Percentiles rank a stretch among this genome's conserved stretches.
These are phyloP conservation scores for Hemerocallis citrina DNA, from an alignment of 106 monocot genomes.

Conservation along the genomic window DNA sequence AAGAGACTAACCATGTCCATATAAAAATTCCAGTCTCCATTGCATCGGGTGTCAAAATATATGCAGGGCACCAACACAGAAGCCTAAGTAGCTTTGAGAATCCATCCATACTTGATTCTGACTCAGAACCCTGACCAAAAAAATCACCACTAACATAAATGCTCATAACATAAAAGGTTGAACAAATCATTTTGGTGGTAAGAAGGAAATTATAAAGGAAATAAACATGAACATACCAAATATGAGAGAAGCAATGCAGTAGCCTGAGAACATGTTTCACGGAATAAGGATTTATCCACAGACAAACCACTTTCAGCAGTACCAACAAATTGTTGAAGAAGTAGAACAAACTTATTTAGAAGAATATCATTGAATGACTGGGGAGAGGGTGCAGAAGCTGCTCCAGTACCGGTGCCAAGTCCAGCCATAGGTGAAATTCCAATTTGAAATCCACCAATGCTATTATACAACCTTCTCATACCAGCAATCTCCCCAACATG, in stretches of 20 bases:
- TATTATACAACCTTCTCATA: conserved; percentile 86
- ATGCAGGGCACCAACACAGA: conserved; percentile 99
- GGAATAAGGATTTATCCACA: conserved; percentile 76
- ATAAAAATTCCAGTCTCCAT: conserved; percentile 99
- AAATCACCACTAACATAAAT: not conserved
- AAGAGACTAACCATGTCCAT: conserved; percentile 97
- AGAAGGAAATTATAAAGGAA: not conserved
- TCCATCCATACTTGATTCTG: conserved; percentile 59
- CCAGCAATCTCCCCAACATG: conserved; percentile 94
- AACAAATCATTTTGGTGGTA: not conserved
- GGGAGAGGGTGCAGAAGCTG: conserved; percentile 13
- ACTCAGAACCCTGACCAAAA: conserved; percentile 44
- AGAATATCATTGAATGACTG: conserved; percentile 80
- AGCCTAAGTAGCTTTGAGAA: conserved; percentile 85
- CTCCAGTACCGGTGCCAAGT: conserved; percentile 31
- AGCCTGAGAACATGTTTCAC: conserved; percentile 89
- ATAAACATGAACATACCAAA: conserved; percentile 40
- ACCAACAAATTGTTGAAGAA: conserved; percentile 89
- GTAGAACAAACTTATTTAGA: conserved; percentile 66
- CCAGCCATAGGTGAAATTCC: conserved; percentile 30
- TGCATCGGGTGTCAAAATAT: conserved; percentile 90
- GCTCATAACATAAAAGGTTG: not conserved
- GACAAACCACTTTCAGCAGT: conserved; percentile 68
- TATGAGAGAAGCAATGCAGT: conserved; percentile 91
- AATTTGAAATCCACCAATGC: conserved; percentile 74